phyloP scores from a whole-genome alignment of 169 alveolate genomes.

The Cryptosporidium ubiquitum region DNA sequence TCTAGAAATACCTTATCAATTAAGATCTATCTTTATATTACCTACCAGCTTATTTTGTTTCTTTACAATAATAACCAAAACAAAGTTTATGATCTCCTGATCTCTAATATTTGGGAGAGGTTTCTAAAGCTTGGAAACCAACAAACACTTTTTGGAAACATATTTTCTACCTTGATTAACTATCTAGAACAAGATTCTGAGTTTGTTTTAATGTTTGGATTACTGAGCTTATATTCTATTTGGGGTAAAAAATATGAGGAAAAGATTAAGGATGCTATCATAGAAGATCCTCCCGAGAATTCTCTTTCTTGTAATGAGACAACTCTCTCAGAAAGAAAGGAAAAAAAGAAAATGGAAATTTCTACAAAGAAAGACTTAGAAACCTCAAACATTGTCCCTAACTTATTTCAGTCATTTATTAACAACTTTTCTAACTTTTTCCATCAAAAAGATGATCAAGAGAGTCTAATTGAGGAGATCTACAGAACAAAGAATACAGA shows the following conservation, averaged over 20 bases:
- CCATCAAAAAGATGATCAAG: conserved; percentile 10
- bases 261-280: background rate
- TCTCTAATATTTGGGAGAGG: conserved; percentile 25
- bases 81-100: background rate
- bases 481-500: background rate
- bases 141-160: conserved; percentile 8
- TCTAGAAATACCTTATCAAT: background rate
- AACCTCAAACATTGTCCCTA: background rate
- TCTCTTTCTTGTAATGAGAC: too few relatives aligned
- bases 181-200: conserved; percentile 39
- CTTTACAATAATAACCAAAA: conserved; percentile 25
- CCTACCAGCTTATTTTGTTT: conserved; percentile 7
- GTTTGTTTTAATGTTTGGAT: conserved; percentile 25
- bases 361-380: background rate
- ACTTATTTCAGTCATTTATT: conserved; percentile 2
- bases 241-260: background rate
- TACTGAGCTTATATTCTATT: background rate
- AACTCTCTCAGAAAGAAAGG: background rate
- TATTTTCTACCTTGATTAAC: conserved; percentile 30
- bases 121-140: conserved; percentile 24
- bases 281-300: too few relatives aligned
- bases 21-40: background rate
- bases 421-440: background rate
- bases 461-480: background rate
- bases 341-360: background rate